phyloP scores from a whole-genome alignment of 257 asterid species.

The Galeopsis tetrahit region DNA sequence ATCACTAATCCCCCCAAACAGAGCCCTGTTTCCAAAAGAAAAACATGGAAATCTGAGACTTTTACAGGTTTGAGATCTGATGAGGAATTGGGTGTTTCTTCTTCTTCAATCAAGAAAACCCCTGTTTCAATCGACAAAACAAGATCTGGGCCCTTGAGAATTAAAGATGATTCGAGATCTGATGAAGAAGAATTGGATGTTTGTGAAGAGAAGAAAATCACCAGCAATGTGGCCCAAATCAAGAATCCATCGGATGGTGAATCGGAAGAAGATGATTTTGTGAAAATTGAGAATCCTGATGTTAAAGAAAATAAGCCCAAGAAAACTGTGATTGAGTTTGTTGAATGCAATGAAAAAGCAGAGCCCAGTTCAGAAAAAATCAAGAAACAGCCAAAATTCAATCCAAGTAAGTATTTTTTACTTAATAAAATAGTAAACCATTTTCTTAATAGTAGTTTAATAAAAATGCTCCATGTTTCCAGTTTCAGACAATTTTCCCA shows the following conservation, averaged over 20 bases:
- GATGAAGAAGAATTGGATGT: slow-evolving; percentile 52
- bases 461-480: slow-evolving; percentile 19
- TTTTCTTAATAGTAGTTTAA: too few species aligned
- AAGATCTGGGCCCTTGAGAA: slow-evolving; percentile 40
- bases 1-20: slow-evolving; percentile 46
- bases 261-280: slow-evolving; percentile 28
- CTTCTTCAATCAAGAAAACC: slow-evolving; percentile 44
- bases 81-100: slow-evolving; percentile 39
- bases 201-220: slow-evolving; percentile 55
- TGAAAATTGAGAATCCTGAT: slow-evolving; percentile 46
- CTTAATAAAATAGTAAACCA: background rate
- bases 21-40: slow-evolving; percentile 70
- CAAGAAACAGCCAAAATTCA: slow-evolving; percentile 47
- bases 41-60: slow-evolving; percentile 72
- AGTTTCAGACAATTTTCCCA: slow-evolving; percentile 47
- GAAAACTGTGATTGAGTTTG: slow-evolving; percentile 41
- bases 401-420: slow-evolving; percentile 47
- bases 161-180: slow-evolving; percentile 48
- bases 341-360: slow-evolving; percentile 41
- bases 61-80: slow-evolving; percentile 66
- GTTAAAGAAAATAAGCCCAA: slow-evolving; percentile 48
- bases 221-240: slow-evolving; percentile 46
- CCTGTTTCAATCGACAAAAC: slow-evolving; percentile 47
- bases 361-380: slow-evolving; percentile 46
- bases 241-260: slow-evolving; percentile 41